Evolutionary conservation across 2,329 filamentous ascomycete genomes (phyloP), one percentile per base, ranked within the genome.

Genomic region (Aulographum hederae): DNA sequence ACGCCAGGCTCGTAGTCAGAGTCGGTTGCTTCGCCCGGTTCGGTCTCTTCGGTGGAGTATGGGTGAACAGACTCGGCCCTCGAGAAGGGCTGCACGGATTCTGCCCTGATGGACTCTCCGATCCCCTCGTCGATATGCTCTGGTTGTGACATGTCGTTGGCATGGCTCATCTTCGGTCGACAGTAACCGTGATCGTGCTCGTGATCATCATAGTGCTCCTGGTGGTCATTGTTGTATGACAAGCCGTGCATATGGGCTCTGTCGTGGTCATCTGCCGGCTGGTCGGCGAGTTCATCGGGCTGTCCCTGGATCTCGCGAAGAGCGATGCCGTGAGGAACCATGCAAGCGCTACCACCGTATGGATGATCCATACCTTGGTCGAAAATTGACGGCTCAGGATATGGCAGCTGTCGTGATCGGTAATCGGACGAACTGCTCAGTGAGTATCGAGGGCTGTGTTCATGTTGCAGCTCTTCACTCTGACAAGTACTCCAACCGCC

Each of bases 21-120:
- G 37, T 53, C 51, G 26, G 46, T 47, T 5, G 42, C 35, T 8
- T 49, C 46, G 16, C 37, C 40, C n/a, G n/a, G n/a, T n/a, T n/a
- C n/a, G n/a, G n/a, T n/a, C n/a, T n/a, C n/a, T n/a, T n/a, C n/a
- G 4, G 39, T 35, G 10, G 42, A 40, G 14, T 47, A 39, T 3
- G 47, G 50, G 35, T 52, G 46, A 4, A 54, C 52, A 4, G 45
- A 51, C 36, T 55, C 51, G 12, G 48, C 47, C 6, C n/a, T n/a
- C n/a, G n/a, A n/a, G n/a, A n/a, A n/a, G n/a, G n/a, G n/a, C n/a
- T n/a, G n/a, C n/a, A n/a, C n/a, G n/a, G n/a, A n/a, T n/a, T n/a
- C n/a, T n/a, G n/a, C n/a, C n/a, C n/a, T n/a, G n/a, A n/a, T n/a
- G n/a, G n/a, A n/a, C n/a, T n/a, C n/a, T n/a, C n/a, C n/a, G n/a